phyloP scores from a whole-genome alignment of 2,329 filamentous ascomycete species.

The Talaromyces sp. region DNA sequence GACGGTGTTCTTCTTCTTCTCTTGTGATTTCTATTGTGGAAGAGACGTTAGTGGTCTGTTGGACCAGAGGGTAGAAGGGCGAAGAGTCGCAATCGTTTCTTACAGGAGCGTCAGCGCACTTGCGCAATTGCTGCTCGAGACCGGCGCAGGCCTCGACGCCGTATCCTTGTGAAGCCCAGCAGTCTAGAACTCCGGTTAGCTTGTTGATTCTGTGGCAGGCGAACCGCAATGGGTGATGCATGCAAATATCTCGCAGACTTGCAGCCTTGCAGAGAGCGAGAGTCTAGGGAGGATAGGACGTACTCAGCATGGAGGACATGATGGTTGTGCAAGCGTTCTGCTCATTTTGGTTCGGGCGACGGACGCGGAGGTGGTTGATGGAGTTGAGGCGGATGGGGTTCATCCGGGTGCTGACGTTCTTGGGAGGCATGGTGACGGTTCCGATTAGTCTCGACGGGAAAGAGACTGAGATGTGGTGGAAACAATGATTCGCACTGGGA shows the following conservation, averaged over 20 bases:
- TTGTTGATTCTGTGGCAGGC: background rate
- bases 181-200: conserved; percentile 35
- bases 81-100: conserved; percentile 35
- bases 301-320: conserved; percentile 70
- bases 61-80: background rate
- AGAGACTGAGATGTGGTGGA: conserved; percentile 6
- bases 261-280: too few species aligned
- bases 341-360: conserved; percentile 64
- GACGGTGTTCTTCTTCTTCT: conserved; percentile 73
- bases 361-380: conserved; percentile 61
- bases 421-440: conserved; percentile 44
- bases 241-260: too few species aligned
- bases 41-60: conserved; percentile 11
- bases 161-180: conserved; percentile 52
- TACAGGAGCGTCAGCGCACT: conserved; percentile 81
- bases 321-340: conserved; percentile 66
- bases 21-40: conserved; percentile 55
- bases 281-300: conserved; percentile 31
- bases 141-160: conserved; percentile 60
- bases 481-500: conserved; percentile 14
- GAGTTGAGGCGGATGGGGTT: conserved; percentile 52
- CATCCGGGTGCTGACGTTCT: conserved; percentile 45
- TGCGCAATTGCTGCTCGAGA: conserved; percentile 63
- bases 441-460: background rate
- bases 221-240: background rate